Base-by-base conservation (phyloP, 1,284 basidiomycete species). In the Sutorius eximius region DNA sequence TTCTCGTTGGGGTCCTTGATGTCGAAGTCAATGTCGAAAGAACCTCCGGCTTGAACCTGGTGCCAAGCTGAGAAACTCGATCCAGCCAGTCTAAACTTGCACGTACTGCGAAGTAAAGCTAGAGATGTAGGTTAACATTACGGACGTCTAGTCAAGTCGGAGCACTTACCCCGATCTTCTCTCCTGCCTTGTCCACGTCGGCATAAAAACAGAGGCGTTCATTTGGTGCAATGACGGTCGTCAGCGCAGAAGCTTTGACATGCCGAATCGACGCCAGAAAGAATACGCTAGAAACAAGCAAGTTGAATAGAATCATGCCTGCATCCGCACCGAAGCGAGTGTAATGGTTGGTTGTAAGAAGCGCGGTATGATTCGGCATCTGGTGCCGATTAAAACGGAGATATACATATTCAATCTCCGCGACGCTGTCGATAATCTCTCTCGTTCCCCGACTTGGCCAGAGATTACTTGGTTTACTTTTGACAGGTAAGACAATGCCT, bases 1-100 rank as follows among this genome's bases (percentile, higher is more conserved):
- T 87, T 91, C 70, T 93, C 89, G 55, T 85, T 85, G 12, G 97
- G 96, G 70, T 95, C 93, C 63, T 88, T 92, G 60, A 99, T 83
- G 60, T 90, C 86, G 71, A 92, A 99, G 78, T 98, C 94, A 55
- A 99, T 91, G 70, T 99, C 96, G 72, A 99, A 99, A 8, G 90
- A 88, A 46, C 96, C 97, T 52, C 97, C 96, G 38, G 93, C 91
- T 85, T 99, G 97, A 29, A 99, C 94, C 85, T 89, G 50, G 46
- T 38, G 52, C 11, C 29, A 41, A 33, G 45, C 42, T 53, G 49
- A 40, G 57, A 49, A 22, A 37, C 34, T 37, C 27, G n/a, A 34
- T 18, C 6, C 30, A 55, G 73, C 69, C 74, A 56, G 75, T n/a
- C 59, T 77, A 77, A 72, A 33, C 33, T 10, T 22, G 42, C 11